A percentile compares a stretch with the other conserved stretches of the same genome.
Conservation (phyloP, 2,329 filamentous ascomycete species). For the Fusarium sp. region DNA sequence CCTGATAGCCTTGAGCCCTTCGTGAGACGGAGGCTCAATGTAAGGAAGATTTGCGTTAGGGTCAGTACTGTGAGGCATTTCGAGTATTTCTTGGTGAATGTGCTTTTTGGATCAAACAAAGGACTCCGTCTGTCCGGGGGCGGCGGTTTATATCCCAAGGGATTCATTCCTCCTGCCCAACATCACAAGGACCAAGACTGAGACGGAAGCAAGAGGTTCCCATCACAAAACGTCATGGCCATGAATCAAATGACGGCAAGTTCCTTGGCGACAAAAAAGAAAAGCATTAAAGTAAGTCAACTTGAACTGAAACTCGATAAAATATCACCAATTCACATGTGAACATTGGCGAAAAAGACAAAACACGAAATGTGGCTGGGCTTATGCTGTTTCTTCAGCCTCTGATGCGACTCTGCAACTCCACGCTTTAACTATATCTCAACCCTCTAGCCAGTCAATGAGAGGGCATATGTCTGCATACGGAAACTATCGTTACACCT, state of each 20-base stretch:
- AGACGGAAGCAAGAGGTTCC: not conserved
- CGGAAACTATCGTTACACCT: not conserved
- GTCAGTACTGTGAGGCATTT: not conserved
- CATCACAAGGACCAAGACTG: not conserved
- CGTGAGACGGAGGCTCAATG: slow-evolving; percentile 14
- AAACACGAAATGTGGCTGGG: not conserved
- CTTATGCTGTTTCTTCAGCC: not conserved
- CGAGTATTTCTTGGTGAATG: not conserved
- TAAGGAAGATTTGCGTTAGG: slow-evolving; percentile 4
- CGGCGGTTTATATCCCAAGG: not conserved
- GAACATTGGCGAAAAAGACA: not conserved
- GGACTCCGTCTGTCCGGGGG: not conserved
- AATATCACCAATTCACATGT: not conserved
- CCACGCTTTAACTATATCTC: too few species aligned
- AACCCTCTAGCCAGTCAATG: not conserved
- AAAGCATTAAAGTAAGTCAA: not conserved
- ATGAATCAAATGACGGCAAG: not conserved
- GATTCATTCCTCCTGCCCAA: not conserved
- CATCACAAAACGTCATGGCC: not conserved
- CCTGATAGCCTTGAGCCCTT: slow-evolving; percentile 7
- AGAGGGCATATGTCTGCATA: not conserved
- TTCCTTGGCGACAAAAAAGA: not conserved
- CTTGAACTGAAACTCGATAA: too few species aligned
- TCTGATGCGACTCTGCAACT: not conserved
- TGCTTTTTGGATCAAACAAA: not conserved